Base-by-base conservation (phyloP, 106 monocot genomes). In the Phalaenopsis aphrodite region DNA sequence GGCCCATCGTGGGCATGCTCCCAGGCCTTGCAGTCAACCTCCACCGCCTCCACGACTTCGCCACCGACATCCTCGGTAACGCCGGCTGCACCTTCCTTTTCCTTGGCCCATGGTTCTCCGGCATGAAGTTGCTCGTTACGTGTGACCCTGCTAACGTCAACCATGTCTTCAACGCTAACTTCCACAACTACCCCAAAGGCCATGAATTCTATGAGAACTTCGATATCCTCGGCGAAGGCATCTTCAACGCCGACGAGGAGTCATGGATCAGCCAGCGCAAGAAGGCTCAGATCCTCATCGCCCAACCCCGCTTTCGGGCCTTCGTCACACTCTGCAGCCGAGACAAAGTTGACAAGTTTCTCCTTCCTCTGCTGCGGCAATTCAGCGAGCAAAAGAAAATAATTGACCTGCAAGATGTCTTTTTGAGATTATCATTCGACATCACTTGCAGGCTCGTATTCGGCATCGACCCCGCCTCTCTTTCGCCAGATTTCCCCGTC, bases 101-200 rank as follows among this genome's bases (percentile, higher is more conserved):
- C 75, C 24, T 11, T 1, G 84, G 84, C n/a, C 84, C 84, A 0
- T 52, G 72, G 74, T n/a, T 79, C 57, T 55, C 52, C 61, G 6
- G 45, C 47, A 75, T 84, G 79, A 45, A 75, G 74, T 9, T 76
- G 23, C 41, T 89, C 9, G 0, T 72, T 15, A 89, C 89, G 0
- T 58, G 58, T 46, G 86, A 91, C 42, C 91, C 91, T 0, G 82
- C 84, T 37, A 88, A 88, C 71, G 55, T 83, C 6, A 80, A 84
- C 75, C 88, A 91, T 56, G 56, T 91, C 75, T 91, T 87, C 83
- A 88, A 76, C 42, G 36, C 75, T 42, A 81, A 83, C 78, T 88
- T 91, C 82, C 1, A 45, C 23, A 81, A 86, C 75, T 91, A 86
- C 76, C 88, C 88, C 1, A 91, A 91, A 61, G 90, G 90, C 41